Evolutionary conservation across 2,329 filamentous ascomycete species (phyloP).

Genomic region (Microsporum audouinii): DNA sequence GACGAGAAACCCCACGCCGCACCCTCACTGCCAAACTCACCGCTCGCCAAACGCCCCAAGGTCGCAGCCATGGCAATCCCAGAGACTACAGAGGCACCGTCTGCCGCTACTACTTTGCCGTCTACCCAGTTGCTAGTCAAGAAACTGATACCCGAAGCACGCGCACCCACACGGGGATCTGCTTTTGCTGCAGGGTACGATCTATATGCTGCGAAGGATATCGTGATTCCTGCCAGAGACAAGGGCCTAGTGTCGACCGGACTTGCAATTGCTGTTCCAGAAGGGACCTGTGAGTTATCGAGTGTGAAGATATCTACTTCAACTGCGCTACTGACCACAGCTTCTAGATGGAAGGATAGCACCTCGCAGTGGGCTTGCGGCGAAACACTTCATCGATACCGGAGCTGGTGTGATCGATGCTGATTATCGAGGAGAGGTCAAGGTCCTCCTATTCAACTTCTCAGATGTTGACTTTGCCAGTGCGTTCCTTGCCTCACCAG

Average conservation of each 20-base stretch:
- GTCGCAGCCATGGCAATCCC: constrained; percentile 17
- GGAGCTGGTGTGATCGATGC: constrained; percentile 96
- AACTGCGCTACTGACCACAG: background rate
- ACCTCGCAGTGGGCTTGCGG: constrained; percentile 78
- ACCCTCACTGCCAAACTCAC: constrained; percentile 57
- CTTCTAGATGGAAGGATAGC: constrained; percentile 70
- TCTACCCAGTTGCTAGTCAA: constrained; percentile 63
- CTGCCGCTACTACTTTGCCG: constrained; percentile 10
- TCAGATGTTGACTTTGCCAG: constrained; percentile 62
- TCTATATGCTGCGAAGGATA: constrained; percentile 65
- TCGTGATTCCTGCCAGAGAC: constrained; percentile 66
- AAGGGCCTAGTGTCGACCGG: constrained; percentile 84
- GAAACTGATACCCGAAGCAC: constrained; percentile 70
- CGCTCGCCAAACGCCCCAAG: constrained; percentile 71
- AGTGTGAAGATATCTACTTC: constrained; percentile 5
- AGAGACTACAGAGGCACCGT: constrained; percentile 13
- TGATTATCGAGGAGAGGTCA: constrained; percentile 88
- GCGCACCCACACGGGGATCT: constrained; percentile 75
- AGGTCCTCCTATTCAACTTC: constrained; percentile 92
- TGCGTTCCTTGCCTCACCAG: constrained; percentile 13
- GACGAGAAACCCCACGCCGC: constrained; percentile 30
- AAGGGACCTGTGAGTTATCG: constrained; percentile 63
- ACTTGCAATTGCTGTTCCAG: constrained; percentile 80
- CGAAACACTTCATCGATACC: constrained; percentile 92
- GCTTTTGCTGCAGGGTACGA: constrained; percentile 90